phyloP scores from a whole-genome alignment of 345 rosid genomes.

The Anacardium occidentale region DNA sequence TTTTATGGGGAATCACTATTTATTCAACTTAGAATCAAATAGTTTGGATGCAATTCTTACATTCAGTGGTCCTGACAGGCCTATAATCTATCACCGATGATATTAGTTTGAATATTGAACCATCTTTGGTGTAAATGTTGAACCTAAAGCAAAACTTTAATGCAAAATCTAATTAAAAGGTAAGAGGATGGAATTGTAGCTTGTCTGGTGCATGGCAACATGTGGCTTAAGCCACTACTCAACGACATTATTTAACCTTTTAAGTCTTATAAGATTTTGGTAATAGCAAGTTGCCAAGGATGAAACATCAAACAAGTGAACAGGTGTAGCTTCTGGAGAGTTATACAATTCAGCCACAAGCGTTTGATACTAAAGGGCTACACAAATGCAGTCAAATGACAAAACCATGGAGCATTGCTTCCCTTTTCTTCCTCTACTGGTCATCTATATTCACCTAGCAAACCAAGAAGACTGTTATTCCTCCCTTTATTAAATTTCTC shows the following conservation, averaged over 20 bases:
- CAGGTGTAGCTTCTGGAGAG: not conserved
- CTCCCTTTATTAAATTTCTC: not conserved
- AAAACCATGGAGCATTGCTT: not conserved
- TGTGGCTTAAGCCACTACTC: not conserved
- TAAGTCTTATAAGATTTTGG: not conserved
- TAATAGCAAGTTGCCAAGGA: slow-evolving; percentile 5
- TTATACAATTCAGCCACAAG: not conserved
- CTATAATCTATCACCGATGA: not conserved
- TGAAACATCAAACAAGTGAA: too few relatives aligned
- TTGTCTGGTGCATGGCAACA: not conserved
- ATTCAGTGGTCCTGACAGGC: not conserved
- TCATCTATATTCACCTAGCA: not conserved
- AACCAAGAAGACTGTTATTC: not conserved
- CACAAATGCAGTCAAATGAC: not conserved
- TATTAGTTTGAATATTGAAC: not conserved
- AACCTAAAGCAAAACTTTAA: not conserved
- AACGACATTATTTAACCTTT: not conserved
- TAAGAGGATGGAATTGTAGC: not conserved
- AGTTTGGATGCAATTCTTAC: not conserved
- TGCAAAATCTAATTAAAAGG: not conserved
- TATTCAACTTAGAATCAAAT: not conserved
- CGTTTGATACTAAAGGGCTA: not conserved
- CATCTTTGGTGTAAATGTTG: not conserved
- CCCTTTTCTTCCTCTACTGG: not conserved
- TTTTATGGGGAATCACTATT: not conserved